Base-by-base conservation (phyloP, 139 green algal species). In the Ettlia oleoabundans region DNA sequence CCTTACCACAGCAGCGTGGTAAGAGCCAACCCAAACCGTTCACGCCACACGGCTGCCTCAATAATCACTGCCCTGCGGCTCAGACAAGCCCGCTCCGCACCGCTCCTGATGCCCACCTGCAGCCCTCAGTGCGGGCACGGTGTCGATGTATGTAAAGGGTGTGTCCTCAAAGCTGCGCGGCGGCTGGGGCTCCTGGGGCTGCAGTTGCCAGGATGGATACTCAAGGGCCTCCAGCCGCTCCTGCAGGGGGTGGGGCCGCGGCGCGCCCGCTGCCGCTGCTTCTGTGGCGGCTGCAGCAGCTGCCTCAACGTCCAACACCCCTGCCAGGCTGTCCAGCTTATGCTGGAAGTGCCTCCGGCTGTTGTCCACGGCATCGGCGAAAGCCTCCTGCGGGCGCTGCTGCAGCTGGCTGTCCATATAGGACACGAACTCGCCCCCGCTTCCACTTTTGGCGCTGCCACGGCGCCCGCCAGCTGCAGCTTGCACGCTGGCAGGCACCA, bases 361-460 rank as follows among this genome's bases (percentile, higher is more conserved):
- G 88, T 96, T 96, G 85, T 95, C 92, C 5, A 92, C 75, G 2
- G 78, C 69, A 9, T 85, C 82, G 0, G 74, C 35, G 69, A 95
- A 96, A 0, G 6, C 21, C 32, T 92, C 86, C 85, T 96, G 93
- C 26, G 72, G 53, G 33, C 65, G 26, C n/a, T 47, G 37, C 35
- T 61, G 33, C 28, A 83, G 2, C 37, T 81, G 68, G 1, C 62
- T 66, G 40, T 76, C 65, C 78, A 83, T 83, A 22, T 76, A 76
- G 8, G 78, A 83, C 6, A 76, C 51, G 30, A 83, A 83, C n/a
- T n/a, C n/a, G 21, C 82, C 75, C 13, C 28, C 65, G 2, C 28
- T 35, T 42, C 26, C 9, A 30, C 38, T 67, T 51, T 33, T 66
- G 35, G n/a, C 6, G 30, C 26, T 1, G 37, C 43, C 37, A 5